These are phyloP conservation scores for Aplosporella prunicola DNA, from an alignment of 2,329 filamentous ascomycete genomes.

Conservation along the genomic window DNA sequence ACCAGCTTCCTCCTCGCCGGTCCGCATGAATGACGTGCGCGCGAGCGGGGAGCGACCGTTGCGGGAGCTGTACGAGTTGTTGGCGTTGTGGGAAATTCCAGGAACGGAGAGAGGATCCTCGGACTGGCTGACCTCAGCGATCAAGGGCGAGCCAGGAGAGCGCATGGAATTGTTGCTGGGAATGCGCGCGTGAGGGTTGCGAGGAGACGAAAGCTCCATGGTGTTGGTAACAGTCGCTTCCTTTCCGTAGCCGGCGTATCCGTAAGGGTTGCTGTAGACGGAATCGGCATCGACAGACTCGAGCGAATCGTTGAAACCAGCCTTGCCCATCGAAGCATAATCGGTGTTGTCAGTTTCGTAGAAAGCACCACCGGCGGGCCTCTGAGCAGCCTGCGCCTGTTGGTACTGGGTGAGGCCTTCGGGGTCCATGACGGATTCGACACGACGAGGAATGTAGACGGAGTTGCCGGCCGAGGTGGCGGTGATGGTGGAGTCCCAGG, in stretches of 20 bases:
- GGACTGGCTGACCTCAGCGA: constrained; percentile 4
- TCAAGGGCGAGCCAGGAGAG: constrained; percentile 1
- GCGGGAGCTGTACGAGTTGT: constrained; percentile 11
- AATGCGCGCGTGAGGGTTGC: constrained; percentile 18
- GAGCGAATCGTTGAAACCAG: constrained; percentile 25
- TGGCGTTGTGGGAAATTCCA: constrained; percentile 1
- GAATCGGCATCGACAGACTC: constrained; percentile 29
- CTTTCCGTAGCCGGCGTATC: neutral
- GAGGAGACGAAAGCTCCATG: constrained; percentile 13
- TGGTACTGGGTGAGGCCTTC: constrained; percentile 68
- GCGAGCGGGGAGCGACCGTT: constrained; percentile 37
- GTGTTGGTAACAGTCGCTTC: neutral
- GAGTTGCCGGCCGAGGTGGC: constrained; percentile 45
- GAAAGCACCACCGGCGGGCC: constrained; percentile 36
- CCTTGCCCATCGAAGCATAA: constrained; percentile 22
- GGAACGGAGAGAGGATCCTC: constrained; percentile 2
- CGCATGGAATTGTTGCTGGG: constrained; percentile 16
- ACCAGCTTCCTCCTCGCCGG: constrained; percentile 21
- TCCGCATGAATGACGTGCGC: constrained; percentile 33
- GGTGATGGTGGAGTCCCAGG: constrained; percentile 57
- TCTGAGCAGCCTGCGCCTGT: constrained; percentile 49
- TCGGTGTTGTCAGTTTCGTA: constrained; percentile 25
- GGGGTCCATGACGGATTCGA: constrained; percentile 69
- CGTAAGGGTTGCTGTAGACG: constrained; percentile 15
- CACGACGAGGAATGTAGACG: constrained; percentile 55